These are phyloP conservation scores for Botrytis sinoallii DNA, from an alignment of 2,329 filamentous ascomycete genomes.

Conservation along the genomic window DNA sequence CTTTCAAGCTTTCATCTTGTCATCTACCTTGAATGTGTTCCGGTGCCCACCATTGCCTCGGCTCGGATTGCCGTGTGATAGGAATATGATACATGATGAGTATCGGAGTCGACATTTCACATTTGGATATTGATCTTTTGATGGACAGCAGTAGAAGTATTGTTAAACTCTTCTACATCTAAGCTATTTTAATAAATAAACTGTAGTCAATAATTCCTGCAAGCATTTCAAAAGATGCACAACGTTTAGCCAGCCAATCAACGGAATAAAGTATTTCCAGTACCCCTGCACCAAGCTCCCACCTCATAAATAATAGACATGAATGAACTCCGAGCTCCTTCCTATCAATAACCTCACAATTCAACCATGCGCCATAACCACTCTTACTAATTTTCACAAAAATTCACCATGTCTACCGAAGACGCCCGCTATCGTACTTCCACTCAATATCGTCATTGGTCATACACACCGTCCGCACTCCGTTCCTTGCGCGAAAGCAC, in stretches of 20 bases:
- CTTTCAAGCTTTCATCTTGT: background rate
- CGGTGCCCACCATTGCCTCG: slow-evolving; percentile 1
- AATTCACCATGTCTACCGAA: slow-evolving; percentile 47
- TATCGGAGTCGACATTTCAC: background rate
- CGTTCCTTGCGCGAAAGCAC: slow-evolving; percentile 71
- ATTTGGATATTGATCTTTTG: background rate
- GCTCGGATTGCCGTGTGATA: background rate
- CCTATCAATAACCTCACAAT: background rate
- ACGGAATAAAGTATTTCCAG: slow-evolving; percentile 11
- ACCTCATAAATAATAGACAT: background rate
- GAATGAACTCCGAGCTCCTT: background rate
- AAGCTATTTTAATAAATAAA: background rate
- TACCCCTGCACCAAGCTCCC: background rate
- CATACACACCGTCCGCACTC: slow-evolving; percentile 74
- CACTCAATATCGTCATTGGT: slow-evolving; percentile 90
- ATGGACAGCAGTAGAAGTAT: background rate
- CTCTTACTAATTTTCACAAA: background rate
- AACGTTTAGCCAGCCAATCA: background rate
- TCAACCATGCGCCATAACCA: background rate
- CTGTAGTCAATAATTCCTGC: background rate
- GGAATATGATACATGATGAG: background rate
- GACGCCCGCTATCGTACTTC: slow-evolving; percentile 88
- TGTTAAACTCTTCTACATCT: background rate
- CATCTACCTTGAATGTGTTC: background rate
- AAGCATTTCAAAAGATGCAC: background rate